These are phyloP conservation scores for Eucalyptus erythrocorys DNA, from an alignment of 345 rosid genomes.

Conservation along the genomic window DNA sequence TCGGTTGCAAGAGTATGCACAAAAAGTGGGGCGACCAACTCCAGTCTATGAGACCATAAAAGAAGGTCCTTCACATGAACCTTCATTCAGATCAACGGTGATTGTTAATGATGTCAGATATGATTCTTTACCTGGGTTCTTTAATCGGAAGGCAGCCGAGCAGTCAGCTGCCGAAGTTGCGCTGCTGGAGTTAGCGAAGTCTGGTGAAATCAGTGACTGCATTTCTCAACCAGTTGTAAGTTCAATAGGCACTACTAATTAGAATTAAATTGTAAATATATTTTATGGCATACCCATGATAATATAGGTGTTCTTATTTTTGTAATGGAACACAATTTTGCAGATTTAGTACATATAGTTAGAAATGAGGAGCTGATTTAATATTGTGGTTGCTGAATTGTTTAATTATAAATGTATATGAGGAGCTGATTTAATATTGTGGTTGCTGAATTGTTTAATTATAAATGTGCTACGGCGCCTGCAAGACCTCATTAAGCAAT, in stretches of 20 bases:
- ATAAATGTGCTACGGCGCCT: neutral
- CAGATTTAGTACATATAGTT: neutral
- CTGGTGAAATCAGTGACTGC: slow-evolving; percentile 34
- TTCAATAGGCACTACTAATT: neutral
- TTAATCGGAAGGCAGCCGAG: slow-evolving; percentile 91
- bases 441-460: neutral
- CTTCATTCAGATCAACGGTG: slow-evolving; percentile 62
- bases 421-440: neutral
- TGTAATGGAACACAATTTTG: neutral
- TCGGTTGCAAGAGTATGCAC: slow-evolving; percentile 75
- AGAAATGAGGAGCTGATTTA: neutral
- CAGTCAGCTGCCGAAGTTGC: slow-evolving; percentile 98
- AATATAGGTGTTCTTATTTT: neutral
- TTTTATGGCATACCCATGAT: neutral
- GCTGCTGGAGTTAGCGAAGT: slow-evolving; percentile 51
- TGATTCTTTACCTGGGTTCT: slow-evolving; percentile 74
- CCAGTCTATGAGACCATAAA: slow-evolving; percentile 72
- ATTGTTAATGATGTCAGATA: slow-evolving; percentile 50
- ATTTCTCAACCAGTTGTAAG: slow-evolving; percentile 78
- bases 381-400: neutral
- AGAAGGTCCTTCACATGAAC: slow-evolving; percentile 91
- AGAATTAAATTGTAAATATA: neutral
- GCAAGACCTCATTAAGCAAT: neutral
- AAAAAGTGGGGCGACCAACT: slow-evolving; percentile 53
- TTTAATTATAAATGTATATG: neutral